Conservation (phyloP, 1,139 yeast species). For the Yamadazyma blattariae region DNA sequence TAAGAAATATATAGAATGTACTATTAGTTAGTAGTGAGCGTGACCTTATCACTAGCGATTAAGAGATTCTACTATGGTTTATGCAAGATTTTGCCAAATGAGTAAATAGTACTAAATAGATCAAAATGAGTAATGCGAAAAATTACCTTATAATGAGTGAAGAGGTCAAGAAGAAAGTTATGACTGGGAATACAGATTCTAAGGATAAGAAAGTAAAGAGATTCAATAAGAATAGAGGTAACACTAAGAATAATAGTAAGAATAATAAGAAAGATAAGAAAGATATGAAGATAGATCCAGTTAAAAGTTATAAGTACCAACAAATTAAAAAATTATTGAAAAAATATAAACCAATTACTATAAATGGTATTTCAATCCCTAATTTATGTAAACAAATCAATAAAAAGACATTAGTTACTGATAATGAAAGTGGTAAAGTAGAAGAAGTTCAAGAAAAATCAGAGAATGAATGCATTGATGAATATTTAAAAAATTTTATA, state of each 20-base stretch:
- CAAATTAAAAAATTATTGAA: slow-evolving; percentile 28
- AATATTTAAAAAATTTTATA: slow-evolving; percentile 17
- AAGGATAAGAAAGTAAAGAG: not conserved
- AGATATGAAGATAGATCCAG: slow-evolving; percentile 11
- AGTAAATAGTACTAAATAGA: too few species aligned
- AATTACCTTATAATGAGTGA: not conserved
- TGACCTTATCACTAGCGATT: too few species aligned
- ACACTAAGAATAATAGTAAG: too few species aligned
- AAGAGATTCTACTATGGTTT: too few species aligned
- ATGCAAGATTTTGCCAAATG: too few species aligned
- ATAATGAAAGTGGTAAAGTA: too few species aligned
- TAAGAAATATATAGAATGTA: too few species aligned
- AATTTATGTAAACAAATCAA: slow-evolving; percentile 15
- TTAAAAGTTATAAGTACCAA: slow-evolving; percentile 17
- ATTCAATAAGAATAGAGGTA: not conserved
- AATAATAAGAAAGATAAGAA: not conserved
- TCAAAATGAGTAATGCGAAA: slow-evolving; percentile 3
- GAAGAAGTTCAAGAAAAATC: slow-evolving; percentile 7
- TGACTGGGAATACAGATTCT: not conserved
- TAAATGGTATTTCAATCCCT: slow-evolving; percentile 27
- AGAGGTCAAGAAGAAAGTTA: too few species aligned
- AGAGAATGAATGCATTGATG: slow-evolving; percentile 15
- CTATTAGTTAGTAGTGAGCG: too few species aligned
- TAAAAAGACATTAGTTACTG: too few species aligned
- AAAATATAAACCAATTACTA: slow-evolving; percentile 27